These are phyloP conservation scores for Acer campestre DNA, from an alignment of 345 rosid genomes.

Conservation along the genomic window DNA sequence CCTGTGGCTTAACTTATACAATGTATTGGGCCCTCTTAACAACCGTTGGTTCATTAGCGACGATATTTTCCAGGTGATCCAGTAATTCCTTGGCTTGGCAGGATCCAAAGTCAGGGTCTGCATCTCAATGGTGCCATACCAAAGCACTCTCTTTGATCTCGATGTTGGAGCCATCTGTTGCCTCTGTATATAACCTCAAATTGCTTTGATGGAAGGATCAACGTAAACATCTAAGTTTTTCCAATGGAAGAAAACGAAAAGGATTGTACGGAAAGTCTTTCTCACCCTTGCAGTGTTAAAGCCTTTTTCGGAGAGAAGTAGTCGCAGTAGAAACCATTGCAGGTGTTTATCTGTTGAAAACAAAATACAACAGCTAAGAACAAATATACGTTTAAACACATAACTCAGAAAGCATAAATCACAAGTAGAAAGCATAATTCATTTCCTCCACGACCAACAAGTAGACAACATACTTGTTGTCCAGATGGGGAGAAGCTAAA, in stretches of 20 bases:
- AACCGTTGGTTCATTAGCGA: conserved; percentile 79
- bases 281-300: conserved; percentile 97
- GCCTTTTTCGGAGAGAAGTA: conserved; percentile 91
- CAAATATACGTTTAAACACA: no score
- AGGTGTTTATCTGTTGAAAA: conserved; percentile 69
- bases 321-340: conserved; percentile 98
- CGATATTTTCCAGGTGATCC: conserved; percentile 82
- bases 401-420: neutral
- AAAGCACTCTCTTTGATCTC: conserved; percentile 82
- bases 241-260: neutral
- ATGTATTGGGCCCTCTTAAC: conserved; percentile 86
- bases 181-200: conserved; percentile 69
- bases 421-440: conserved; percentile 27
- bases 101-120: conserved; percentile 90
- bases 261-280: neutral
- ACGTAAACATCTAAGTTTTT: neutral
- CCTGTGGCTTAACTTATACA: conserved; percentile 95
- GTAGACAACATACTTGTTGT: conserved; percentile 7
- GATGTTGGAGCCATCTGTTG: conserved; percentile 86
- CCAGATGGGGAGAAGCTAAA: conserved; percentile 23
- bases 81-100: conserved; percentile 88
- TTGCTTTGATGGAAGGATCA: no score
- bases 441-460: conserved; percentile 32
- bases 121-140: conserved; percentile 96
- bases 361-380: no score